Base-by-base conservation (phyloP, 2,329 filamentous ascomycete genomes). In the Aspergillus calidoustus region DNA sequence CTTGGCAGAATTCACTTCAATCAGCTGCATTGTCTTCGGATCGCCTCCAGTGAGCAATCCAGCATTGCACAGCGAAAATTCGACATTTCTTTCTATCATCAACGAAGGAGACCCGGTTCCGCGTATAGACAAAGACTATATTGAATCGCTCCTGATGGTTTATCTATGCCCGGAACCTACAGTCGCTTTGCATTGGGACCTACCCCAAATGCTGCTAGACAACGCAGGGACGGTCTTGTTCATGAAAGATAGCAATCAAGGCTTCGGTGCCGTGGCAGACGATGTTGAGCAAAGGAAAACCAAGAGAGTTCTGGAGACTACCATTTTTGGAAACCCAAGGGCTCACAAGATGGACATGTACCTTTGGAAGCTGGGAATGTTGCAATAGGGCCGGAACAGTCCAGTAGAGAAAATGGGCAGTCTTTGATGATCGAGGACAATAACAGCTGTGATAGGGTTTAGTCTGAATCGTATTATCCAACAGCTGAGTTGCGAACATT, bases 1-100 rank as follows among this genome's bases (percentile, higher is more conserved):
- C 4, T n/a, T 44, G 28, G 11, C 44, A 60, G 57, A 46, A 44
- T 60, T 60, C 17, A n/a, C 17, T 5, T 50, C 57, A 47, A 84
- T 96, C 3, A 92, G 96, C 76, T 96, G 92, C 76, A 81, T 96
- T 46, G 93, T 90, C 0, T 96, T 96, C 68, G 92, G 92, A n/a
- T 85, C 91, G 0, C 92, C 92, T 1, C 92, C 92, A 0, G 82
- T 96, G 2, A 90, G 88, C 22, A 81, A 93, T 0, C 81, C 90
- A 1, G 91, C 92, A 0, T 77, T 96, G 2, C 71, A 81, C 30
- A 75, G 80, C 13, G 75, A 85, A 23, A 76, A 82, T 30, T 92
- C 87, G 60, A 73, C 94, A 4, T 96, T 96, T 73, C 83, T 92
- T 56, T 87, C 85, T 47, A 92, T 96, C 72, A 82, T 93, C 69